Percentiles rank a stretch among this genome's conserved stretches.
phyloP scores from a whole-genome alignment of 495 filamentous ascomycete genomes.

The Neurospora discreta region DNA sequence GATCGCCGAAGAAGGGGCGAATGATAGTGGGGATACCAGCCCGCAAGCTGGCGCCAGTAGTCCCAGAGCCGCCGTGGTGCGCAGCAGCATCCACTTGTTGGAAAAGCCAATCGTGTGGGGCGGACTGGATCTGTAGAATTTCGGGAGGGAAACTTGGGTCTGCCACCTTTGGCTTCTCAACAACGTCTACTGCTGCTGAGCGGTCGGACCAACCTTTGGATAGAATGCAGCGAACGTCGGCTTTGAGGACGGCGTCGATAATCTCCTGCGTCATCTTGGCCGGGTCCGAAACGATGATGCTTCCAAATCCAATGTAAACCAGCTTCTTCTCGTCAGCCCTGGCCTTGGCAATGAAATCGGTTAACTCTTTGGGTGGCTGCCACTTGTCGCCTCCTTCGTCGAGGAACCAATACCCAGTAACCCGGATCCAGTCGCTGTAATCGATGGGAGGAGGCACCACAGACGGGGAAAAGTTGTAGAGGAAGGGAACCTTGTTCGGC shows the following conservation, averaged over 20 bases:
- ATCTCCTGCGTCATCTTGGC: slow-evolving; percentile 79
- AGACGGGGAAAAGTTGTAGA: slow-evolving; percentile 92
- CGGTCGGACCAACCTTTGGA: slow-evolving; percentile 99
- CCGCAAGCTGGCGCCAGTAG: slow-evolving; percentile 85
- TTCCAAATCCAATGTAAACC: slow-evolving; percentile 95
- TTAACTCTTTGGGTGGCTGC: slow-evolving; percentile 63
- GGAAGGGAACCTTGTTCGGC: slow-evolving; percentile 88
- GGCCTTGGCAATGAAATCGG: slow-evolving; percentile 69
- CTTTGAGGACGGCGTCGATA: slow-evolving; percentile 80
- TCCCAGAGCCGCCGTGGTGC: slow-evolving; percentile 92
- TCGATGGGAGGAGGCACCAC: slow-evolving; percentile 90
- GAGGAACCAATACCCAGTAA: slow-evolving; percentile 97
- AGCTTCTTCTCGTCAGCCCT: slow-evolving; percentile 76
- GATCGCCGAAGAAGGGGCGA: slow-evolving; percentile 95
- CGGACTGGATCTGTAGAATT: slow-evolving; percentile 79
- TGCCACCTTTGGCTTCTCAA: slow-evolving; percentile 20
- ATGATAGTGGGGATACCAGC: slow-evolving; percentile 91
- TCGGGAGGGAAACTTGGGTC: slow-evolving; percentile 69
- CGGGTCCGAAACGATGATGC: slow-evolving; percentile 88
- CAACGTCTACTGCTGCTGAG: slow-evolving; percentile 18
- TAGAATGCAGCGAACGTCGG: slow-evolving; percentile 88
- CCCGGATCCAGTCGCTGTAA: slow-evolving; percentile 93
- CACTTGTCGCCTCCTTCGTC: slow-evolving; percentile 64
- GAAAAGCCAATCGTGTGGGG: slow-evolving; percentile 96
- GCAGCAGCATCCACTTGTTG: slow-evolving; percentile 85